phyloP scores from a whole-genome alignment of 371 early-diverging fungal genomes.

The Amoeboaphelidium occidentale region DNA sequence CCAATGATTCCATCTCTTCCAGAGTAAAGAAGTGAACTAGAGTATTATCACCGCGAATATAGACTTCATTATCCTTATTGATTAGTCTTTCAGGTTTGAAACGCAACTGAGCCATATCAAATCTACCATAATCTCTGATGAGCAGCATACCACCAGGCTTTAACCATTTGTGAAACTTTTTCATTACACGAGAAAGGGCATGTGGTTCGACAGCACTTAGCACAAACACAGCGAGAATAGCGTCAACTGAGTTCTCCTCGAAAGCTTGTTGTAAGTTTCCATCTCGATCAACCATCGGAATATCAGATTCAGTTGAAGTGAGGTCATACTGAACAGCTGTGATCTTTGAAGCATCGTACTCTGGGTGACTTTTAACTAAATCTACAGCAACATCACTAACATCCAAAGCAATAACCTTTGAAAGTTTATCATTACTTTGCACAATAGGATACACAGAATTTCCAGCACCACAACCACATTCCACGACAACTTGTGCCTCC shows the following conservation, averaged over 20 bases:
- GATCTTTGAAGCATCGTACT: too few relatives aligned
- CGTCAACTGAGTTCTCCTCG: not conserved
- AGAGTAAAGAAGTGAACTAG: not conserved
- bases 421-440: not conserved
- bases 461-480: not conserved
- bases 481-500: not conserved
- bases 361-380: too few relatives aligned
- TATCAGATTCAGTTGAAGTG: too few relatives aligned
- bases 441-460: not conserved
- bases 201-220: not conserved
- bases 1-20: not conserved
- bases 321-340: too few relatives aligned
- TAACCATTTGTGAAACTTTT: not conserved
- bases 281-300: too few relatives aligned
- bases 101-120: not conserved
- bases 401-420: not conserved
- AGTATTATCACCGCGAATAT: not conserved
- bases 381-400: too few relatives aligned
- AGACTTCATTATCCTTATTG: not conserved
- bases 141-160: not conserved
- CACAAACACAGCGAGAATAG: not conserved
- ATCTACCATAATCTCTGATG: not conserved
- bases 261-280: not conserved
- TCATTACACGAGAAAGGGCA: not conserved
- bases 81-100: not conserved